Percentiles rank a stretch among this genome's conserved stretches.
Evolutionary conservation across 2,329 filamentous ascomycete species (phyloP).

Genomic region (Arthroderma sp.): DNA sequence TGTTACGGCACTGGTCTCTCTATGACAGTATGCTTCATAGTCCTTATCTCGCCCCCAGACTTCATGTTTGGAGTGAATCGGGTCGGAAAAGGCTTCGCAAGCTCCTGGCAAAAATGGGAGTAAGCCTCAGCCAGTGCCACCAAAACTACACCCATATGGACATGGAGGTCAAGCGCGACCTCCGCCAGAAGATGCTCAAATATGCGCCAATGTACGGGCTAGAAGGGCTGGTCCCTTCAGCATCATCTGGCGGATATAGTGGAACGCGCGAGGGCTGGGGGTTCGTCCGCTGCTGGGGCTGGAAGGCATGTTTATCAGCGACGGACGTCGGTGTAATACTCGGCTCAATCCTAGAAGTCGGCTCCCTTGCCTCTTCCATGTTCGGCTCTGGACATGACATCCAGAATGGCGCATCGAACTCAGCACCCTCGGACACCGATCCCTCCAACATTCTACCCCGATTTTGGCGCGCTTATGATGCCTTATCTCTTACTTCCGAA

Average conservation of each 20-base stretch:
- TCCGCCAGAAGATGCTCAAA: constrained; percentile 73
- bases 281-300: constrained; percentile 94
- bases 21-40: constrained; percentile 99
- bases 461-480: constrained; percentile 49
- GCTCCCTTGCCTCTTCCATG: constrained; percentile 30
- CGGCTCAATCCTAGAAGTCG: constrained; percentile 84
- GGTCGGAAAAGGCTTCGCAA: constrained; percentile 85
- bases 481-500: constrained; percentile 35
- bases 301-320: constrained; percentile 85
- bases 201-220: constrained; percentile 89
- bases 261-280: constrained; percentile 84
- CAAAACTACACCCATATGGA: constrained; percentile 98
- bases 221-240: constrained; percentile 77
- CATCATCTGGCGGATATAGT: constrained; percentile 56
- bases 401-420: constrained; percentile 7
- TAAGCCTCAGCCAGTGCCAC: constrained; percentile 83
- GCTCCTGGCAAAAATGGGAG: constrained; percentile 93
- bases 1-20: constrained; percentile 91
- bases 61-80: constrained; percentile 88
- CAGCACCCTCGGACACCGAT: constrained; percentile 13
- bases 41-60: constrained; percentile 76
- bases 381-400: constrained; percentile 12
- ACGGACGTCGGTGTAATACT: constrained; percentile 90
- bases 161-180: constrained; percentile 80
- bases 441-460: constrained; percentile 29